phyloP scores from a whole-genome alignment of 2,329 filamentous ascomycete genomes.

The Aspergillus udagawae region DNA sequence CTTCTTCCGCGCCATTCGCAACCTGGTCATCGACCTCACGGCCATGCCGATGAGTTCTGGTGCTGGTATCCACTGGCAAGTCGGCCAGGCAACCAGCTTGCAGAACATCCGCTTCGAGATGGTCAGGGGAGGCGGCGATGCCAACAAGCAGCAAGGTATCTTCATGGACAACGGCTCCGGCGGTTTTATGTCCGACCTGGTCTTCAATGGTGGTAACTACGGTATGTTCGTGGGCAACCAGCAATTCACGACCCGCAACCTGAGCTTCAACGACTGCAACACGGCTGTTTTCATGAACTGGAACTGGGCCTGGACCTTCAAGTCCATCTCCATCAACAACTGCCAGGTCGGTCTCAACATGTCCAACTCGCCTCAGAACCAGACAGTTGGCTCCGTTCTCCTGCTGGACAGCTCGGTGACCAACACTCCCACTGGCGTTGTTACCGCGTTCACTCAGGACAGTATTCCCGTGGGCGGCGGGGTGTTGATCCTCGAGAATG shows the following conservation, averaged over 20 bases:
- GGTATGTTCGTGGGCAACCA: conserved; percentile 80
- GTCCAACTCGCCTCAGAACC: conserved; percentile 59
- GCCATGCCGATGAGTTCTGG: conserved; percentile 58
- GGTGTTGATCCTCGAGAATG: conserved; percentile 81
- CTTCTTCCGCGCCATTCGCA: conserved; percentile 79
- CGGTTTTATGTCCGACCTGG: conserved; percentile 77
- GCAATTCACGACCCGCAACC: conserved; percentile 80
- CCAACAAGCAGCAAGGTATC: conserved; percentile 70
- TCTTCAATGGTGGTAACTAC: conserved; percentile 75
- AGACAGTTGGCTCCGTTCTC: conserved; percentile 81
- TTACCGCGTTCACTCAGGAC: conserved; percentile 64
- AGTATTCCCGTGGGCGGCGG: conserved; percentile 68
- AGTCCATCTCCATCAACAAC: conserved; percentile 69
- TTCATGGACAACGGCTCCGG: conserved; percentile 84
- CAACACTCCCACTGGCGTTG: conserved; percentile 72
- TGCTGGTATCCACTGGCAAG: conserved; percentile 79
- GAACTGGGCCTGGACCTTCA: conserved; percentile 85
- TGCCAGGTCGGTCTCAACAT: conserved; percentile 76
- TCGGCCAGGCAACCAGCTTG: conserved; percentile 74
- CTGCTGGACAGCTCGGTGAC: conserved; percentile 75
- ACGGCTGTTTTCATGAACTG: conserved; percentile 87
- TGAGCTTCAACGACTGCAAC: conserved; percentile 76
- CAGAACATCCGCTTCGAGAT: conserved; percentile 82
- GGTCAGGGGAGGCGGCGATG: conserved; percentile 59
- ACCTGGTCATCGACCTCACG: conserved; percentile 74